These are phyloP conservation scores for Calendula officinalis DNA, from an alignment of 129 eudicot species.

Conservation along the genomic window DNA sequence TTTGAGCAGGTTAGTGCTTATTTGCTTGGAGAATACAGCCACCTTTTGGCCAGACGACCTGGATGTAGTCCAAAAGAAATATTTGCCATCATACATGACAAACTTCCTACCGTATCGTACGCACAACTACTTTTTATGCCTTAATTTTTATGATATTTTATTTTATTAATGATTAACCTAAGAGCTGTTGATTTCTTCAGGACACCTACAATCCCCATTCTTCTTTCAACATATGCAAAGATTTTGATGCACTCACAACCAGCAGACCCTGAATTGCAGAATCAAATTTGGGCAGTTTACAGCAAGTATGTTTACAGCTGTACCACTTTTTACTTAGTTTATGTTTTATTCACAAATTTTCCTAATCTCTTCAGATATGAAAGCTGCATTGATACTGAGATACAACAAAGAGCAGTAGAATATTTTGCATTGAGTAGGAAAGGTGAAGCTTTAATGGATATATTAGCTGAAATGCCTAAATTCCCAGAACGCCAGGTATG, in stretches of 20 bases:
- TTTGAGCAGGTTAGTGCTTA: conserved; percentile 81
- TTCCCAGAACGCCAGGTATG: conserved; percentile 94
- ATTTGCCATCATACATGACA: conserved; percentile 78
- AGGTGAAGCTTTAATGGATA: conserved; percentile 86
- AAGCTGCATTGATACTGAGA: conserved; percentile 96
- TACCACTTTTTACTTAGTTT: conserved; percentile 1
- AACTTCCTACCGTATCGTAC: conserved; percentile 96
- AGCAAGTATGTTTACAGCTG: conserved; percentile 68
- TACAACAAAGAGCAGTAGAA: conserved; percentile 97
- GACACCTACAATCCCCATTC: conserved; percentile 80
- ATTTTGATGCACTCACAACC: conserved; percentile 94
- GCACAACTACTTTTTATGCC: conserved; percentile 25
- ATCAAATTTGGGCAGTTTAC: conserved; percentile 84
- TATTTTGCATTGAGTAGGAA: conserved; percentile 84
- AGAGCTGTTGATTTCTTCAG: conserved; percentile 41
- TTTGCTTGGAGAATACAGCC: conserved; percentile 97
- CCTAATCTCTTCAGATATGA: conserved; percentile 55
- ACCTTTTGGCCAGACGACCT: conserved; percentile 92
- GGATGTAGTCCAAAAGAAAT: conserved; percentile 93
- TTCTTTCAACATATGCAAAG: conserved; percentile 95
- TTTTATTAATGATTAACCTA: conserved; percentile 3
- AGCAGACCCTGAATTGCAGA: conserved; percentile 82
- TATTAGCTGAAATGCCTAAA: conserved; percentile 99
- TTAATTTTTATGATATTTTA: conserved; percentile 10
- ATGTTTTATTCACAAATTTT: conserved; percentile 3